Evolutionary conservation across 2,329 filamentous ascomycete species (phyloP), one percentile per base, ranked within the genome.

Genomic region (Colletotrichum caudatum): DNA sequence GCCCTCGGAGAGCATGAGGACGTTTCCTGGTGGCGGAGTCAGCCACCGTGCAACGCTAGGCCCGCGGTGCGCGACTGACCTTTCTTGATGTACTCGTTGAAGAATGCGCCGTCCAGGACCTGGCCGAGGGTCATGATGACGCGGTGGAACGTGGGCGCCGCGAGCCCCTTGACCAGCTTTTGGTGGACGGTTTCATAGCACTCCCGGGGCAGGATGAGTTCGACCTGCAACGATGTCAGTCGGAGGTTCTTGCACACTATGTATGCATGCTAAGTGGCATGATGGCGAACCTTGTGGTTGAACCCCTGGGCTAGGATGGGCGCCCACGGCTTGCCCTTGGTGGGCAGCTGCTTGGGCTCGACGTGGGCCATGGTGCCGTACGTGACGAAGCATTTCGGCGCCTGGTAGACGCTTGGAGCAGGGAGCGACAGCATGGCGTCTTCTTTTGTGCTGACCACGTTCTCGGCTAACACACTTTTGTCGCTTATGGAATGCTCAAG

Each of bases 1-100:
- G 16, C 94, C 94, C 79, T 95, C 89, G 0, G 95, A 97, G 2
- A 97, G 86, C 92, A 98, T 93, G 75, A 93, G 81, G 60, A 97
- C 84, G 78, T 94, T 91, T 6, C 94, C 94, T 94, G 71, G 2
- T 23, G 18, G 29, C 29, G 29, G 33, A 72, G 57, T 57, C n/a
- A 56, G 18, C 3, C 14, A 46, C 23, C 6, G 2, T 14, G 18
- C 33, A 35, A n/a, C 53, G 33, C 50, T 12, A 18, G 26, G 1
- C 5, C 33, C n/a, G n/a, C 6, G 29, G 14, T 4, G 23, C 14
- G n/a, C 8, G 20, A 18, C 6, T 18, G 44, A 93, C 93, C 93
- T 71, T 87, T 87, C 80, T 97, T 97, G 75, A 98, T 91, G 78
- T 97, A 95, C 54, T 90, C 85, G n/a, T 89, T 92, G 77, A 97